A percentile compares a stretch with the other conserved stretches of the same genome.
phyloP scores from a whole-genome alignment of 1,284 basidiomycete species.

The Trichosporon inkin region DNA sequence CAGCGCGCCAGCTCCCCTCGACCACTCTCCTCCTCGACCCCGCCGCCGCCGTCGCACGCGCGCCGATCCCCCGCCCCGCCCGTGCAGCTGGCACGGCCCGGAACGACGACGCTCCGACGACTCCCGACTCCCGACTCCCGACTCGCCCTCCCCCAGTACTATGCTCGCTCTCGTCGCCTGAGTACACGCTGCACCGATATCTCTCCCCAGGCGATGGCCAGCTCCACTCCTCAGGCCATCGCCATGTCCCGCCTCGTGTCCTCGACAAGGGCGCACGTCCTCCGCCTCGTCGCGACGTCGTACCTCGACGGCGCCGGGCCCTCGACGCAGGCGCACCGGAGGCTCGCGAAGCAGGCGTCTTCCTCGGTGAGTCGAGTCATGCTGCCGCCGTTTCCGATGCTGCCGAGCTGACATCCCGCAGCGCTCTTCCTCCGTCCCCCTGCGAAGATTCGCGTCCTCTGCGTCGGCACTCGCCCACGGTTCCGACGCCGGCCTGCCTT shows the following conservation, averaged over 20 bases:
- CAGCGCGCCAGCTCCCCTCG: too few relatives aligned
- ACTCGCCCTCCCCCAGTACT: neutral
- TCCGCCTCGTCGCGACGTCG: slow-evolving; percentile 20
- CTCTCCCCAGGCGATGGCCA: slow-evolving; percentile 23
- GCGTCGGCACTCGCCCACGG: slow-evolving; percentile 8
- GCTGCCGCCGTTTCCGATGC: too few relatives aligned
- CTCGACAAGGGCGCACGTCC: slow-evolving; percentile 19
- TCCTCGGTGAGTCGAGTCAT: neutral
- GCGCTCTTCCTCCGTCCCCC: neutral
- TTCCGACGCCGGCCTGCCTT: neutral
- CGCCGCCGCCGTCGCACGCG: too few relatives aligned
- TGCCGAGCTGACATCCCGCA: slow-evolving; percentile 1
- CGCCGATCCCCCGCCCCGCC: neutral
- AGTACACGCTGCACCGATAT: neutral
- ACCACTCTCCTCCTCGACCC: neutral
- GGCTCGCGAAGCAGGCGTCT: neutral
- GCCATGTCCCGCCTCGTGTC: slow-evolving; percentile 22
- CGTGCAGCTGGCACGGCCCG: neutral
- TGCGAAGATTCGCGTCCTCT: slow-evolving; percentile 16
- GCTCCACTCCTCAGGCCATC: slow-evolving; percentile 19
- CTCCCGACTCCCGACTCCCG: too few relatives aligned
- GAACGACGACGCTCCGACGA: neutral
- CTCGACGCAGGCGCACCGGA: slow-evolving; percentile 1
- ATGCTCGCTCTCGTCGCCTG: neutral
- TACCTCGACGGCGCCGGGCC: slow-evolving; percentile 20